These are phyloP conservation scores for Aureobasidium sp. DNA, from an alignment of 2,329 filamentous ascomycete species.

Conservation along the genomic window DNA sequence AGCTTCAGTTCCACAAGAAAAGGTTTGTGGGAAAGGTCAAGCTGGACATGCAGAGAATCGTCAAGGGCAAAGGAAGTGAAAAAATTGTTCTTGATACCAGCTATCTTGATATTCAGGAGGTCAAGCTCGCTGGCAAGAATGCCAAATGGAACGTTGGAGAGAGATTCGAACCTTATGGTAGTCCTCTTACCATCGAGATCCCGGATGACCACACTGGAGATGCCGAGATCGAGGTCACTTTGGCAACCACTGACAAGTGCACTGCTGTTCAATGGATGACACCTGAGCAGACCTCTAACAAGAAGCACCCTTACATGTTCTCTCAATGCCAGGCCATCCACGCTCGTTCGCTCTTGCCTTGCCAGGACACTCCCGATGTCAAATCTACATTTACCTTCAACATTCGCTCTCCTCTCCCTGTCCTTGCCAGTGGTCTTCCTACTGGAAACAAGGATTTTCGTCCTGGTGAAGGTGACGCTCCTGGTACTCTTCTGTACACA, in stretches of 20 bases:
- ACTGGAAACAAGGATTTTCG: slow-evolving; percentile 46
- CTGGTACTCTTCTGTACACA: slow-evolving; percentile 59
- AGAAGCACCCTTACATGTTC: slow-evolving; percentile 96
- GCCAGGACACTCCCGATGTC: slow-evolving; percentile 94
- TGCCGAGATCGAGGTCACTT: slow-evolving; percentile 44
- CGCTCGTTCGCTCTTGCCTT: slow-evolving; percentile 86
- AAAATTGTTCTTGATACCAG: slow-evolving; percentile 83
- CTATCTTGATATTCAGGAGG: slow-evolving; percentile 63
- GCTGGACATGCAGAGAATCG: slow-evolving; percentile 70
- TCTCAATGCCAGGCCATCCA: slow-evolving; percentile 97
- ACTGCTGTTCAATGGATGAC: slow-evolving; percentile 94
- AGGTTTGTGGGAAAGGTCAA: slow-evolving; percentile 69
- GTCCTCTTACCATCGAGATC: slow-evolving; percentile 57
- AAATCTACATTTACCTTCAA: slow-evolving; percentile 93
- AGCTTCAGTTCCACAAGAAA: slow-evolving; percentile 76
- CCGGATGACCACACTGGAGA: slow-evolving; percentile 35
- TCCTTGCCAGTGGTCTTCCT: slow-evolving; percentile 81
- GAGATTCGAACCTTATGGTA: slow-evolving; percentile 66
- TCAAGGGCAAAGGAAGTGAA: slow-evolving; percentile 53
- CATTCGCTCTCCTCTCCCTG: slow-evolving; percentile 76
- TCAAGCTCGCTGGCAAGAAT: slow-evolving; percentile 60
- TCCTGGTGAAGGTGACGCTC: slow-evolving; percentile 46
- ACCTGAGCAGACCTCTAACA: slow-evolving; percentile 87
- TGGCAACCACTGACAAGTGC: slow-evolving; percentile 80
- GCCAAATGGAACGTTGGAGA: slow-evolving; percentile 65